These are phyloP conservation scores for Triticum urartu DNA, from an alignment of 176 grass and related monocot genomes.

Conservation along the genomic window DNA sequence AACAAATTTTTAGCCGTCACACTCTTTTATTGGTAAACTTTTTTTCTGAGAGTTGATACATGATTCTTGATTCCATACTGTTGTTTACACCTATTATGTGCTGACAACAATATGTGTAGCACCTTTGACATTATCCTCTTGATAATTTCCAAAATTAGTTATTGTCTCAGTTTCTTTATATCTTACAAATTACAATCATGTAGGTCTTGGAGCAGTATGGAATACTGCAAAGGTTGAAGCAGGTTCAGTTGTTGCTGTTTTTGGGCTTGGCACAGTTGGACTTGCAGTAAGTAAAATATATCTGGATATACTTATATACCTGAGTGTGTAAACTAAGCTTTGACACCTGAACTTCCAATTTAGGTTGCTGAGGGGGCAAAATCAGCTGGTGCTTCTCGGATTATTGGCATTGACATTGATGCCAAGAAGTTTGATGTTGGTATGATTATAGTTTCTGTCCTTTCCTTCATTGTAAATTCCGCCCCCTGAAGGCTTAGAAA, in stretches of 20 bases:
- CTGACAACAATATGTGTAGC: not conserved
- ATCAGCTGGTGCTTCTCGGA: slow-evolving; percentile 79
- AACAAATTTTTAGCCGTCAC: not conserved
- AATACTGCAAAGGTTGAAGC: slow-evolving; percentile 97
- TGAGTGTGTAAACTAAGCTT: not conserved
- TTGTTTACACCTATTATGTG: not conserved
- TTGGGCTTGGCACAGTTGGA: slow-evolving; percentile 95
- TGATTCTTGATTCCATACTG: not conserved
- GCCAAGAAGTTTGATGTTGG: slow-evolving; percentile 90
- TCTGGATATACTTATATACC: not conserved
- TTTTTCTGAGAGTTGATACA: not conserved
- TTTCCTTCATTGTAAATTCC: not conserved
- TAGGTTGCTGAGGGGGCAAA: slow-evolving; percentile 97
- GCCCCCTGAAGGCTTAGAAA: not conserved
- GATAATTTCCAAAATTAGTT: not conserved
- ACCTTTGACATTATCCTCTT: not conserved
- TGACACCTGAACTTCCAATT: slow-evolving; percentile 10
- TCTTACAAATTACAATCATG: slow-evolving; percentile 19
- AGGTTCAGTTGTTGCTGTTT: slow-evolving; percentile 85
- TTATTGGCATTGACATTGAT: slow-evolving; percentile 96
- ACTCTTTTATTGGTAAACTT: not conserved
- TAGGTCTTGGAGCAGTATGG: slow-evolving; percentile 98
- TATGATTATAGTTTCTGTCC: slow-evolving; percentile 21
- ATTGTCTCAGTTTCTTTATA: not conserved
- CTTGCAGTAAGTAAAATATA: slow-evolving; percentile 75